A percentile compares a stretch with the other conserved stretches of the same genome.
Evolutionary conservation across 331 rosid species (phyloP).

Genomic region (Arachis monticola): DNA sequence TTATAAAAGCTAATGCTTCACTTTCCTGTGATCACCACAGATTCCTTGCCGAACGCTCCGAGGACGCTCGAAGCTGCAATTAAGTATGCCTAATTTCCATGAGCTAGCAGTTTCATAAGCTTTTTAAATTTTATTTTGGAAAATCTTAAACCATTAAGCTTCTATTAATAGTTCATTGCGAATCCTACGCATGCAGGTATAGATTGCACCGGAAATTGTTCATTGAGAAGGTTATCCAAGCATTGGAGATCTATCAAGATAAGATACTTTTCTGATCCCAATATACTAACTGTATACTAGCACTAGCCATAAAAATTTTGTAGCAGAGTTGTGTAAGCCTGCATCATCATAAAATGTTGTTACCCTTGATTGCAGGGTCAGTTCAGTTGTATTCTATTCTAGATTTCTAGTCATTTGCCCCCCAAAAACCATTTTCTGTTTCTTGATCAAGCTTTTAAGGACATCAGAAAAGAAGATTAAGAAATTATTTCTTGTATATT

Average conservation of each 20-base stretch:
- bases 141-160: constrained; percentile 16
- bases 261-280: constrained; percentile 63
- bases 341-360: constrained; percentile 12
- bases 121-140: constrained; percentile 11
- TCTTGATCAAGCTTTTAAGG: too few species aligned
- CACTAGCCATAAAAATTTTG: constrained; percentile 44
- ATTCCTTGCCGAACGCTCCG: constrained; percentile 64
- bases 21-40: constrained; percentile 49
- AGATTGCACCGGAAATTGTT: constrained; percentile 84
- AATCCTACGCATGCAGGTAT: constrained; percentile 64
- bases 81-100: constrained; percentile 54
- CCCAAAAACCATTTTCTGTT: too few species aligned
- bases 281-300: constrained; percentile 25
- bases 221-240: constrained; percentile 65
- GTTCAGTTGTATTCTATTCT: constrained; percentile 10
- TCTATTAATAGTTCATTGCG: constrained; percentile 7
- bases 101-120: constrained; percentile 29
- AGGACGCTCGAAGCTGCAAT: constrained; percentile 76
- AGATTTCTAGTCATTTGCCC: neutral
- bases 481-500: too few species aligned
- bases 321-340: constrained; percentile 2
- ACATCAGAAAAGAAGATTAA: too few species aligned
- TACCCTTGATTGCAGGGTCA: constrained; percentile 31
- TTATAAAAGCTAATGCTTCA: constrained; percentile 34
- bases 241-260: constrained; percentile 80